Conservation (phyloP, 164 flowering plant species). For the Tetrastigma voinierianum region DNA sequence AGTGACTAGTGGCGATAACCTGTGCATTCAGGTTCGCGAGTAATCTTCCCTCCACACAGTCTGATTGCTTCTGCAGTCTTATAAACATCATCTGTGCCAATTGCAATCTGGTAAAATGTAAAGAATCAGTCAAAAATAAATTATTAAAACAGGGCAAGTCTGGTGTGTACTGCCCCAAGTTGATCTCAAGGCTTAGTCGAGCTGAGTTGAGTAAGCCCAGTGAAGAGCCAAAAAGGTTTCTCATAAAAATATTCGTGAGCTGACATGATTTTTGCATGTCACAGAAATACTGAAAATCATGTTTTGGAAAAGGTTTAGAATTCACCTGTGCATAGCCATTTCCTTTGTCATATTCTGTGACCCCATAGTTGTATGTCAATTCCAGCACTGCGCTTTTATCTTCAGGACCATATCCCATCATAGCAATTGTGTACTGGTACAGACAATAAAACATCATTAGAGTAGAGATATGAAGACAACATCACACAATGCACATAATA, state of each 20-base stretch:
- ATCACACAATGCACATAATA: neutral
- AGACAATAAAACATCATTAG: neutral
- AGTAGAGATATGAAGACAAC: neutral
- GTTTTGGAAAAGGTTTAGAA: neutral
- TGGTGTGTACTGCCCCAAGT: no score
- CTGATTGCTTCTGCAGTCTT: slow-evolving; percentile 41
- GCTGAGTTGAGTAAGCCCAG: neutral
- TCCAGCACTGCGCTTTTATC: slow-evolving; percentile 40
- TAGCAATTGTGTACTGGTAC: slow-evolving; percentile 41
- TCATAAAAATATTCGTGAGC: neutral
- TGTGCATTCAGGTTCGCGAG: slow-evolving; percentile 44
- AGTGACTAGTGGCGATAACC: slow-evolving; percentile 40
- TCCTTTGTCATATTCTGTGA: slow-evolving; percentile 47
- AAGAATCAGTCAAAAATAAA: slow-evolving; percentile 5
- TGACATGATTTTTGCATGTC: no score
- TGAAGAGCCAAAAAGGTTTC: neutral
- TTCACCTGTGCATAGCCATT: slow-evolving; percentile 49
- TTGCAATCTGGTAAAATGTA: slow-evolving; percentile 36
- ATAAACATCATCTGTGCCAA: slow-evolving; percentile 54
- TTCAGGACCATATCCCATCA: slow-evolving; percentile 54
- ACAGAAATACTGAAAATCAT: neutral
- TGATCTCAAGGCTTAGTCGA: no score
- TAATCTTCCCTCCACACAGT: slow-evolving; percentile 32
- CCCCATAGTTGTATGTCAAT: slow-evolving; percentile 48
- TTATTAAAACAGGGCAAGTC: neutral